These are phyloP conservation scores for Isabelozyma rhagii DNA, from an alignment of 805 yeast genomes.

Conservation along the genomic window DNA sequence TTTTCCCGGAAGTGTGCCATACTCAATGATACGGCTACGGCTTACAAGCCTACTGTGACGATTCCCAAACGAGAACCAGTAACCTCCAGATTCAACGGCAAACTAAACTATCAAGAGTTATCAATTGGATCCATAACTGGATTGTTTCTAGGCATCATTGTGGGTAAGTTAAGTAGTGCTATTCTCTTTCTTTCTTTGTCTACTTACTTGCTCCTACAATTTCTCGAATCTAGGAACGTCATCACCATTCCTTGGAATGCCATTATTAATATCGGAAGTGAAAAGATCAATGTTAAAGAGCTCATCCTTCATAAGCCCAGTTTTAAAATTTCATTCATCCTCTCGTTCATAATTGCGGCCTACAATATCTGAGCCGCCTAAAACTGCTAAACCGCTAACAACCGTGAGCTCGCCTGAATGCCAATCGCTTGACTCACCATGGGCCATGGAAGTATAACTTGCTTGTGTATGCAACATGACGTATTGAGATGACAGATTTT, in stretches of 20 bases:
- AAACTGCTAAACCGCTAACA: too few relatives aligned
- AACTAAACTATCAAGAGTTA: constrained; percentile 57
- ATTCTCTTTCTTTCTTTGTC: constrained; percentile 51
- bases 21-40: background rate
- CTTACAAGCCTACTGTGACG: background rate
- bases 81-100: constrained; percentile 34
- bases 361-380: constrained; percentile 34
- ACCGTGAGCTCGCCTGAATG: too few relatives aligned
- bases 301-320: constrained; percentile 59
- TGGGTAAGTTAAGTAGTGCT: constrained; percentile 58
- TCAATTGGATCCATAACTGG: constrained; percentile 65
- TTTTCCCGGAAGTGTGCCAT: background rate
- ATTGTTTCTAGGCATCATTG: constrained; percentile 52
- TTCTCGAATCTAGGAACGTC: constrained; percentile 54
- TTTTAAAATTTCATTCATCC: constrained; percentile 55
- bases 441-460: too few relatives aligned
- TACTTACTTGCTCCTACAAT: constrained; percentile 44
- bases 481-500: too few relatives aligned
- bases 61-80: background rate
- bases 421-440: background rate
- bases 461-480: too few relatives aligned
- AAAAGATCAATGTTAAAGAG: constrained; percentile 42
- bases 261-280: constrained; percentile 28
- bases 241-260: constrained; percentile 45
- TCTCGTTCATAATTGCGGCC: constrained; percentile 59